Evolutionary conservation across 352 stramenopile genomes (phyloP).

Genomic region (Phytophthora hibernalis): DNA sequence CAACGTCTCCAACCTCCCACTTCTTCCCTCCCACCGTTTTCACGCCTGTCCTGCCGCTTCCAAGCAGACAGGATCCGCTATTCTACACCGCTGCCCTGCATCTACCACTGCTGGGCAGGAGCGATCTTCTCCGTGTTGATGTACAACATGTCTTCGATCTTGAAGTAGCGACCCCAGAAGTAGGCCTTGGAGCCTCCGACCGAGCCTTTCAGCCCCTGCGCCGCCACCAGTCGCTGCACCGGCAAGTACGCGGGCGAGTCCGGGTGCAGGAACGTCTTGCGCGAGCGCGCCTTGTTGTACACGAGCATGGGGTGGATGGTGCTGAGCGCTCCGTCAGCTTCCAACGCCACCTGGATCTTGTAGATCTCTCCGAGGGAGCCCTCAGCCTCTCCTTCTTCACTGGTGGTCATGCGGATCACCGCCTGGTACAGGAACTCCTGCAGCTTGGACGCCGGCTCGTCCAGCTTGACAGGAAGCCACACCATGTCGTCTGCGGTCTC

Average conservation of each 20-base stretch:
- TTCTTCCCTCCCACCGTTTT: constrained; percentile 4
- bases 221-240: constrained; percentile 67
- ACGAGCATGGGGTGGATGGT: constrained; percentile 87
- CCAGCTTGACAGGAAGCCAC: constrained; percentile 86
- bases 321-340: constrained; percentile 63
- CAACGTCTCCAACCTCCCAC: constrained; percentile 8
- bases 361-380: constrained; percentile 88
- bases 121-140: constrained; percentile 87
- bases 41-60: constrained; percentile 11
- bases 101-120: constrained; percentile 82
- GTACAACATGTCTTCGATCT: constrained; percentile 87
- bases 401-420: constrained; percentile 87
- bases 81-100: constrained; percentile 21
- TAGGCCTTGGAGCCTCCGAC: constrained; percentile 86
- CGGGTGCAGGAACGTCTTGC: constrained; percentile 89
- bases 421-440: constrained; percentile 84
- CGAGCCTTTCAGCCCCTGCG: constrained; percentile 59
- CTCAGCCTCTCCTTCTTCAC: constrained; percentile 69
- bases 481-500: constrained; percentile 49
- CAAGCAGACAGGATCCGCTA: constrained; percentile 21
- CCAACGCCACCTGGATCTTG: constrained; percentile 90
- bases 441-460: constrained; percentile 82
- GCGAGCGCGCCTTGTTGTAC: constrained; percentile 88
- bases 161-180: constrained; percentile 89
- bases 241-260: constrained; percentile 81